These are phyloP conservation scores for Lophiostoma macrostomum DNA, from an alignment of 495 filamentous ascomycete genomes.

Conservation along the genomic window DNA sequence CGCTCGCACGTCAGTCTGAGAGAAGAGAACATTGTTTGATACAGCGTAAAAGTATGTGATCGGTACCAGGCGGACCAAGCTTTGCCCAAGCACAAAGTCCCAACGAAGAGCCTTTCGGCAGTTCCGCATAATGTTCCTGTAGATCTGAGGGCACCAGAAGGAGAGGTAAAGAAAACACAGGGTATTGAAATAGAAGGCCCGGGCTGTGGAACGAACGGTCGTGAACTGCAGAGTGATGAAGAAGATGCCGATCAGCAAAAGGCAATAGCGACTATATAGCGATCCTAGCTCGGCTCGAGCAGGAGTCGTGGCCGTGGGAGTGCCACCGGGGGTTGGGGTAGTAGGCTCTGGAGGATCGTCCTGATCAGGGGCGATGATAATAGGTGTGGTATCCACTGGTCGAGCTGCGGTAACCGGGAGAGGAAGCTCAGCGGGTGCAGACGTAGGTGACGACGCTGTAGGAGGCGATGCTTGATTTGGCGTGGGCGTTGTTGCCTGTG, in stretches of 20 bases:
- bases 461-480: conserved; percentile 14
- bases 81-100: conserved; percentile 85
- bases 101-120: conserved; percentile 82
- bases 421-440: conserved; percentile 53
- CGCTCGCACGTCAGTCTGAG: conserved; percentile 63
- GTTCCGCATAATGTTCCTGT: conserved; percentile 85
- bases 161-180: conserved; percentile 74
- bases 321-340: conserved; percentile 30
- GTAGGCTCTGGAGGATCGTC: conserved; percentile 59
- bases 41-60: conserved; percentile 78
- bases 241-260: conserved; percentile 64
- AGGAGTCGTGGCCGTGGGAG: conserved; percentile 32
- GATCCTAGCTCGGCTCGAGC: conserved; percentile 60
- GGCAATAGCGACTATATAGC: conserved; percentile 76
- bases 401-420: conserved; percentile 58
- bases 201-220: conserved; percentile 67
- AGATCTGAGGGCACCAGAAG: conserved; percentile 88
- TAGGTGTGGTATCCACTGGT: conserved; percentile 52
- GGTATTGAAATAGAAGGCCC: conserved; percentile 66
- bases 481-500: conserved; percentile 13
- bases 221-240: conserved; percentile 73
- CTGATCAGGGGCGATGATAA: conserved; percentile 84
- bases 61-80: conserved; percentile 68
- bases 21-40: conserved; percentile 72
- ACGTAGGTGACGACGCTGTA: conserved; percentile 30